A percentile compares a stretch with the other conserved stretches of the same genome.
Conservation (phyloP, 2,329 filamentous ascomycete genomes). For the Lithohypha guttulata region DNA sequence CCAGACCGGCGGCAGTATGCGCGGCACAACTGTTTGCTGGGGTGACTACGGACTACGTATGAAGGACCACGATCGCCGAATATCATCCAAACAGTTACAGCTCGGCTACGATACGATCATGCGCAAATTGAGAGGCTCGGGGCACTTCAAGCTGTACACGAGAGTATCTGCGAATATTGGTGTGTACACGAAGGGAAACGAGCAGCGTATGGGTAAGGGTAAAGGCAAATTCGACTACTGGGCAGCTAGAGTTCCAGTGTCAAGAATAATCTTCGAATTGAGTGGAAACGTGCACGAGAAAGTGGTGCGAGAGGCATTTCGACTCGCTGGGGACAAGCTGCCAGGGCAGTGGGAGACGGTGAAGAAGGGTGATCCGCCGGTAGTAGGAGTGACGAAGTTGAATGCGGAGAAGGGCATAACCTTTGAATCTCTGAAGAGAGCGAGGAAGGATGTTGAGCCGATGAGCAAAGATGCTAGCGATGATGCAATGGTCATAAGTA, state of each 20-base stretch:
- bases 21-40: slow-evolving; percentile 92
- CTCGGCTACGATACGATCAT: slow-evolving; percentile 92
- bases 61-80: slow-evolving; percentile 82
- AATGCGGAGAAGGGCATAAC: slow-evolving; percentile 59
- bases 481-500: slow-evolving; percentile 23
- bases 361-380: slow-evolving; percentile 75
- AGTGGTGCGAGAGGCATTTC: slow-evolving; percentile 84
- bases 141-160: slow-evolving; percentile 88
- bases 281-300: slow-evolving; percentile 90
- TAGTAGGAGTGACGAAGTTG: slow-evolving; percentile 88
- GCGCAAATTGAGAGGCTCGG: slow-evolving; percentile 72
- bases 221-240: slow-evolving; percentile 97
- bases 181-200: slow-evolving; percentile 90
- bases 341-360: slow-evolving; percentile 84
- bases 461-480: slow-evolving; percentile 14
- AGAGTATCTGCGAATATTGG: slow-evolving; percentile 85
- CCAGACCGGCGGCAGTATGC: slow-evolving; percentile 76
- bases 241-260: slow-evolving; percentile 81
- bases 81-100: slow-evolving; percentile 76
- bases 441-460: slow-evolving; percentile 54
- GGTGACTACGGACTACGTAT: slow-evolving; percentile 92
- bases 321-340: slow-evolving; percentile 87
- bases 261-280: slow-evolving; percentile 84
- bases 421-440: slow-evolving; percentile 69
- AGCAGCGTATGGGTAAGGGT: slow-evolving; percentile 98